Base-by-base conservation (phyloP, 768 basidiomycete species). In the Trametes cinnabarina region DNA sequence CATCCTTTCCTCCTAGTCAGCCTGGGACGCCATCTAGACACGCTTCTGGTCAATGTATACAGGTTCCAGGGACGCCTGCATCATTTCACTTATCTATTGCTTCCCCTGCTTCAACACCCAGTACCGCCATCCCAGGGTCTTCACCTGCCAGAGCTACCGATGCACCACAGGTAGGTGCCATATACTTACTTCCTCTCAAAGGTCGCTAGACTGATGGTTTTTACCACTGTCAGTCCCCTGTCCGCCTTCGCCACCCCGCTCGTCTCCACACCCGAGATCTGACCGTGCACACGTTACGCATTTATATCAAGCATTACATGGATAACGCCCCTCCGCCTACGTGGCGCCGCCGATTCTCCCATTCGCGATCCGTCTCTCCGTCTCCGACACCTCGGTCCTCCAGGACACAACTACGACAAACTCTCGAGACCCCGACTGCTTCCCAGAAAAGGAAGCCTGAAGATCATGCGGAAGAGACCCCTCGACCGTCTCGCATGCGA, bases 221-320 rank as follows among this genome's bases (percentile, higher is more conserved):
- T 50, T 12, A 17, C 39, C 37, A n/a, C 37, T 26, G 19, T 37
- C 35, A 74, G 71, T 71, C 63, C 3, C 74, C 73, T 19, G 67
- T 76, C 4, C 84, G 81, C 66, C 74, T 92, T 43, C 86, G 88
- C 43, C 89, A 92, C 69, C 90, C 90, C 1, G 84, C 85, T 0
- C 79, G 86, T 39, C 72, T 92, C 25, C 86, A 80, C 54, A 80
- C 83, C 0, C 76, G 77, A 19, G 87, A 91, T 55, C 81, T 92
- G 25, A 91, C 83, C 2, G 79, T 76, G 3, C 86, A 86, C 58
- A 87, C 84, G 0, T 89, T 92, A 68, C 79, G 86, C 11, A 79
- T 89, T 37, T 90, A 92, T 63, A 63, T 92, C 58, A 90, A 88
- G 62, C 86, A 91, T 63, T 92, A 84, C 70, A 87, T 92, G 86